Evolutionary conservation across 768 basidiomycete species (phyloP).

Genomic region (Russula earlei): DNA sequence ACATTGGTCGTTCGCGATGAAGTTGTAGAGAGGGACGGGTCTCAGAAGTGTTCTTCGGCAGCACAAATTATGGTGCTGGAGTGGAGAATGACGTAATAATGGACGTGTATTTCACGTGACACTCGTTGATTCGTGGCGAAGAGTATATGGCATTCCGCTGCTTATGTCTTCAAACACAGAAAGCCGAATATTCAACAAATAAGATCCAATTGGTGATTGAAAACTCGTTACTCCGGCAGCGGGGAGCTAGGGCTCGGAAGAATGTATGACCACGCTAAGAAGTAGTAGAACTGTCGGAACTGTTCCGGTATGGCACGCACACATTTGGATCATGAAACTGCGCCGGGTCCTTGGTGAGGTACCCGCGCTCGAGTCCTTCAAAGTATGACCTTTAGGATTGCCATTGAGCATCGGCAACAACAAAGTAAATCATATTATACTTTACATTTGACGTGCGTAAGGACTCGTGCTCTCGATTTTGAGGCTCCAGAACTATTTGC

Average conservation of each 20-base stretch:
- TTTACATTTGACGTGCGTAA: conserved; percentile 57
- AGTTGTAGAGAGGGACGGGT: too few relatives aligned
- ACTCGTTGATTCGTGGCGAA: too few relatives aligned
- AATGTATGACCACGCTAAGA: not conserved
- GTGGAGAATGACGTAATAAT: too few relatives aligned
- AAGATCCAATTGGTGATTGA: too few relatives aligned
- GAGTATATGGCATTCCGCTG: too few relatives aligned
- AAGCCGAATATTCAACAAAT: too few relatives aligned
- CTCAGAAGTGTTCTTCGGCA: too few relatives aligned
- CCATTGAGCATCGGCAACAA: not conserved
- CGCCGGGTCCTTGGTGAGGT: conserved; percentile 55
- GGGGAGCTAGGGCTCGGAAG: too few relatives aligned
- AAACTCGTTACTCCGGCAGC: too few relatives aligned
- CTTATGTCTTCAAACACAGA: too few relatives aligned
- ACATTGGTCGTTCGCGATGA: not conserved
- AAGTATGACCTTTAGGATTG: conserved; percentile 55
- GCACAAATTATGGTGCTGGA: too few relatives aligned
- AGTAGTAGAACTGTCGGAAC: not conserved
- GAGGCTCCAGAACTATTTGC: conserved; percentile 59
- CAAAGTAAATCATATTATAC: not conserved
- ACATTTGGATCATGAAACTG: conserved; percentile 46
- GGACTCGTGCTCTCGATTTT: conserved; percentile 51
- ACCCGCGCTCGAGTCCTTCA: conserved; percentile 49
- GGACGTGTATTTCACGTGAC: too few relatives aligned
- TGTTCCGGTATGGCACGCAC: conserved; percentile 42